Evolutionary conservation across 225 moss, liverwort and hornwort genomes (phyloP), one percentile per base, ranked within the genome.

Genomic region (Ulota crispa): DNA sequence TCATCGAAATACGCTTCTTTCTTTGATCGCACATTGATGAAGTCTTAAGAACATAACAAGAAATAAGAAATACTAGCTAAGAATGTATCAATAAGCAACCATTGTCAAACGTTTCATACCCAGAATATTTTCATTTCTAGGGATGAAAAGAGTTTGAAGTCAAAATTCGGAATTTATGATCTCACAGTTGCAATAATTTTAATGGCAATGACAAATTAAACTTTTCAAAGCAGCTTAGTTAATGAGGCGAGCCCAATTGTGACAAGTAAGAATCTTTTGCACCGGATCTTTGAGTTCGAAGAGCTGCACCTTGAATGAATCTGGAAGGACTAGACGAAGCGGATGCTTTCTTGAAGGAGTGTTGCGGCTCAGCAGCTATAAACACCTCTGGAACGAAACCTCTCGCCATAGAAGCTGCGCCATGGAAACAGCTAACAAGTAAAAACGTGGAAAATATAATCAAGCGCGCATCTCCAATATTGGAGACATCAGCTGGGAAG

Each of bases 261-360:
- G 7, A 36, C 52, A 26, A 59, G 7, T 55, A 69, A 53, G 39
- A 68, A 80, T 75, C 20, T 2, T 32, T 56, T 66, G 63, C 63
- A 70, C 26, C 3, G 30, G 50, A 67, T 53, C 67, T 60, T 37
- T 50, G 41, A 70, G 59, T 72, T 72, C 19, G n/a, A 77, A 77
- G 39, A 78, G 67, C 31, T 14, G 73, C 34, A 78, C 78, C 78
- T 86, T 86, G 68, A 82, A 34, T 73, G 24, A 32, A 74, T 78
- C 55, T 78, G 54, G 34, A 86, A 63, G 82, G 55, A 62, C 63
- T 86, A 74, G 82, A 70, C 7, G 64, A 62, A 41, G 68, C 6
- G 74, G 68, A 24, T 78, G 82, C 54, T 34, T 73, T 82, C 34
- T 78, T 78, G 74, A 68, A 68, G 78, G 73, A 42, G 13, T 36